phyloP scores from a whole-genome alignment of 331 rosid species.

The Prunus yedoensis region DNA sequence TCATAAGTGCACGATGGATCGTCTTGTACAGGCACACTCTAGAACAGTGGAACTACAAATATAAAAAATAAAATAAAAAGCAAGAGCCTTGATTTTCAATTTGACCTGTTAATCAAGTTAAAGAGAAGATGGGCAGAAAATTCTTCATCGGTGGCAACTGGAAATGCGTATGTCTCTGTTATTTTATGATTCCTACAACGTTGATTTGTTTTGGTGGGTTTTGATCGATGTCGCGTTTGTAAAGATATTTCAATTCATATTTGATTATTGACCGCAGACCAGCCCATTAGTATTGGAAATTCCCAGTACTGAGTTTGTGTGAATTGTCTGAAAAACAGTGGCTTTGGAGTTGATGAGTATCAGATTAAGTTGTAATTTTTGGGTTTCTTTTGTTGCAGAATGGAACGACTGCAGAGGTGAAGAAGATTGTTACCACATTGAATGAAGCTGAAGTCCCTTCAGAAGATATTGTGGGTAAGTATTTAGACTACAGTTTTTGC shows the following conservation, averaged over 20 bases:
- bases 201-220: no score
- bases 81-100: neutral
- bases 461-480: conserved; percentile 79
- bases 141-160: conserved; percentile 89
- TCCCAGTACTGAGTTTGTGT: no score
- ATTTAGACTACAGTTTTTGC: neutral
- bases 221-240: no score
- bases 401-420: conserved; percentile 83
- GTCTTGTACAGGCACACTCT: neutral
- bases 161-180: conserved; percentile 65
- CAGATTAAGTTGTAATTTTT: neutral
- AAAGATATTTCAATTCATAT: no score
- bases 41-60: neutral
- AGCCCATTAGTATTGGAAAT: no score
- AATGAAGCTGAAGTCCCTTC: conserved; percentile 80
- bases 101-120: neutral
- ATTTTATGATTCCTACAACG: neutral
- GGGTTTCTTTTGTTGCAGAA: conserved; percentile 46
- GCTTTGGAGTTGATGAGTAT: neutral
- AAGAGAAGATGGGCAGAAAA: conserved; percentile 50
- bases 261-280: no score
- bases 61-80: neutral
- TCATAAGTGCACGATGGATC: no score
- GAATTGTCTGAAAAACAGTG: no score
- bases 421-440: conserved; percentile 64